Conservation (phyloP, 1,284 basidiomycete species). For the Pascua sp. region DNA sequence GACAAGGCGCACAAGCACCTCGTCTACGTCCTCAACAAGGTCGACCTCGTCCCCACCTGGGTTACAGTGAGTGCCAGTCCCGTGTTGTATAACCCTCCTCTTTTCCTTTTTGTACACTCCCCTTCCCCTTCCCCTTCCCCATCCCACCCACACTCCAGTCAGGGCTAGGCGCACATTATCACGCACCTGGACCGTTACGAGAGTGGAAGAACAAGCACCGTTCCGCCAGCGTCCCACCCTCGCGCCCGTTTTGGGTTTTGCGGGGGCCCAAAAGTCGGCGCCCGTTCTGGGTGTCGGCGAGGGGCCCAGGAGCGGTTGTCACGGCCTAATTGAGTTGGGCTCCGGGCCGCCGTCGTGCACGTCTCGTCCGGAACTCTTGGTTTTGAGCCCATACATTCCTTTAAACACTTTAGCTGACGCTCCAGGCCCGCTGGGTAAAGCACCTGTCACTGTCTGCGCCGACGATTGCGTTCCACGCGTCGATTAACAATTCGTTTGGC, state of each 20-base stretch:
- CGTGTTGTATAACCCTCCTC: background rate
- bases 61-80: constrained; percentile 72
- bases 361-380: constrained; percentile 49
- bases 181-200: constrained; percentile 57
- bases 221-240: constrained; percentile 49
- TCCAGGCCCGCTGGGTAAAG: constrained; percentile 93
- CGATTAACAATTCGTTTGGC: constrained; percentile 97
- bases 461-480: constrained; percentile 97
- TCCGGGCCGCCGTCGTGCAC: constrained; percentile 28
- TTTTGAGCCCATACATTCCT: constrained; percentile 46
- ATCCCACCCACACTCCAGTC: constrained; percentile 54
- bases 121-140: constrained; percentile 5
- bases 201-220: constrained; percentile 58
- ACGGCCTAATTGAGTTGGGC: constrained; percentile 53
- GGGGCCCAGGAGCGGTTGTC: constrained; percentile 40
- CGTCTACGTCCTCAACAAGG: constrained; percentile 96
- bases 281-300: constrained; percentile 46
- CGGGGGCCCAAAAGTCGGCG: constrained; percentile 31
- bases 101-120: background rate
- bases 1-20: constrained; percentile 98
- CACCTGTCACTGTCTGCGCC: constrained; percentile 91
- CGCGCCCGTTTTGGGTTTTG: constrained; percentile 43
- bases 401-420: constrained; percentile 13
- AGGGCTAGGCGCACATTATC: constrained; percentile 48
- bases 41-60: constrained; percentile 97